phyloP scores from a whole-genome alignment of 169 alveolate genomes.

The Toxoplasma gondii region DNA sequence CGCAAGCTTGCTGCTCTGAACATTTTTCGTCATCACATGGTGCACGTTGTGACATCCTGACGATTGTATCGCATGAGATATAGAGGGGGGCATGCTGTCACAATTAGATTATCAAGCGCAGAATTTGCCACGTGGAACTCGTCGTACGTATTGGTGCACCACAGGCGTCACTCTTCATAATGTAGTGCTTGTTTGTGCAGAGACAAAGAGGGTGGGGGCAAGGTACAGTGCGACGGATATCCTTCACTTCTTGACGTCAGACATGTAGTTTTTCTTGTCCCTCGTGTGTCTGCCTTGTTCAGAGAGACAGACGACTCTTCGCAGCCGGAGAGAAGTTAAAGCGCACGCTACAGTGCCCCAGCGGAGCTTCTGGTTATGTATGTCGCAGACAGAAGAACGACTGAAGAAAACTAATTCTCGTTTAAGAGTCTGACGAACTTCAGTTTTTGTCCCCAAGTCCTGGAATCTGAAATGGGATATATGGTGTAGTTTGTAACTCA shows the following conservation, averaged over 20 bases:
- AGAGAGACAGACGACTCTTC: slow-evolving; percentile 9
- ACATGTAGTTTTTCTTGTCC: neutral
- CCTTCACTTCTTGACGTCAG: too few relatives aligned
- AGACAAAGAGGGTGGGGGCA: too few relatives aligned
- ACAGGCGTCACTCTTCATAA: neutral
- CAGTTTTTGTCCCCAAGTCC: neutral
- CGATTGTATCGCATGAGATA: too few relatives aligned
- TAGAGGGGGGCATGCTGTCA: too few relatives aligned
- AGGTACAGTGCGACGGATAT: too few relatives aligned
- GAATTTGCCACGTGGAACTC: neutral
- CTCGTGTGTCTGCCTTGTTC: neutral
- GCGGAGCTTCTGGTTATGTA: neutral
- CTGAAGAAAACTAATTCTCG: neutral
- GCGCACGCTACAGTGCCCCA: neutral
- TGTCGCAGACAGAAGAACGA: neutral
- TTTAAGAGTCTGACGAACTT: neutral
- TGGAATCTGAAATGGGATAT: too few relatives aligned
- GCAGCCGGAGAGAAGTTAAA: slow-evolving; percentile 4
- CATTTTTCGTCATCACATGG: too few relatives aligned
- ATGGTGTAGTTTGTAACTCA: too few relatives aligned
- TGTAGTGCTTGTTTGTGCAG: neutral
- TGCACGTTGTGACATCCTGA: too few relatives aligned
- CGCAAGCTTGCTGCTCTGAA: too few relatives aligned
- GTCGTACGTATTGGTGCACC: neutral
- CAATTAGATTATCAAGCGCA: neutral